These are phyloP conservation scores for Gossypium longicalyx DNA, from an alignment of 345 rosid species.

Conservation along the genomic window DNA sequence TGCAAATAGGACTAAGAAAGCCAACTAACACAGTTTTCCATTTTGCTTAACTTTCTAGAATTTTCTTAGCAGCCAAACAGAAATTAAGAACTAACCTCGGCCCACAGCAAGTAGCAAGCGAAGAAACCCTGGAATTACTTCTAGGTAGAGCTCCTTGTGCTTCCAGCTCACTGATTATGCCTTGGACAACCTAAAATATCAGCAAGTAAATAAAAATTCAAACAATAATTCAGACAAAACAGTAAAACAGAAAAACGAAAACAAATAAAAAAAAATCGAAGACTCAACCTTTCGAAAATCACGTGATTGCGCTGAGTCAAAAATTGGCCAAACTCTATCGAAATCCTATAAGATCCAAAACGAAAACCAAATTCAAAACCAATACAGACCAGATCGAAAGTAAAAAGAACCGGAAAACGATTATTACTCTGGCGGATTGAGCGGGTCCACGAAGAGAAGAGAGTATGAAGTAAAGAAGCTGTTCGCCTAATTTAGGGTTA, in stretches of 20 bases:
- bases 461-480: slow-evolving; percentile 95
- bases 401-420: slow-evolving; percentile 5
- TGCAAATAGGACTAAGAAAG: neutral
- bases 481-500: slow-evolving; percentile 98
- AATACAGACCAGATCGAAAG: slow-evolving; percentile 10
- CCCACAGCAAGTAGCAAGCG: slow-evolving; percentile 98
- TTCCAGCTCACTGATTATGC: slow-evolving; percentile 94
- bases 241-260: neutral
- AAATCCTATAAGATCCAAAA: slow-evolving; percentile 79
- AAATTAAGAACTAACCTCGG: slow-evolving; percentile 46
- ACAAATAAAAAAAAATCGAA: neutral
- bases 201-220: slow-evolving; percentile 14
- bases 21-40: neutral
- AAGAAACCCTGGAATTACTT: slow-evolving; percentile 98
- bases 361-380: slow-evolving; percentile 15
- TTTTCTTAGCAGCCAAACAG: slow-evolving; percentile 7
- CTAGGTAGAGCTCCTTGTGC: slow-evolving; percentile 98
- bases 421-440: slow-evolving; percentile 81
- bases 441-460: slow-evolving; percentile 97
- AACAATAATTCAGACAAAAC: neutral
- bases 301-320: slow-evolving; percentile 96
- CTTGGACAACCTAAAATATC: slow-evolving; percentile 79
- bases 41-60: neutral
- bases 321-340: slow-evolving; percentile 98
- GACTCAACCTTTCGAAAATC: slow-evolving; percentile 82